Evolutionary conservation across 169 alveolate species (phyloP).

Genomic region (Theileria equi): DNA sequence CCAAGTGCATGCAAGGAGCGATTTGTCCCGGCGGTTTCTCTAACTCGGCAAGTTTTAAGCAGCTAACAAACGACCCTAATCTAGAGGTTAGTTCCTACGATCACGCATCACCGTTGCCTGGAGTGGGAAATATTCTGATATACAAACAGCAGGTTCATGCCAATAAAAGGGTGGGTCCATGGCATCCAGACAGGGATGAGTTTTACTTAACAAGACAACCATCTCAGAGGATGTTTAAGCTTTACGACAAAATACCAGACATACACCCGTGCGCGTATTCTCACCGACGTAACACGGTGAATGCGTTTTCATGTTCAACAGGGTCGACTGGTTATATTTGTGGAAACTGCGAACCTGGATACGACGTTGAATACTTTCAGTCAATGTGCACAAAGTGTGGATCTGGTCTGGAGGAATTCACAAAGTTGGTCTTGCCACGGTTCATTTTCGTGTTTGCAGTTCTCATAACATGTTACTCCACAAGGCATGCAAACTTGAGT

Average conservation of each 20-base stretch:
- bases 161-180: background rate
- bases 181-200: slow-evolving; percentile 28
- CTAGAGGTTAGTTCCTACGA: slow-evolving; percentile 37
- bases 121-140: slow-evolving; percentile 49
- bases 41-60: slow-evolving; percentile 38
- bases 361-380: slow-evolving; percentile 64
- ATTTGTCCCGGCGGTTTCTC: slow-evolving; percentile 73
- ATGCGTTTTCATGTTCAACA: slow-evolving; percentile 52
- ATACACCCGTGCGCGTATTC: slow-evolving; percentile 66
- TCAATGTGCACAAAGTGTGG: slow-evolving; percentile 64
- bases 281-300: slow-evolving; percentile 63
- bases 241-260: slow-evolving; percentile 62
- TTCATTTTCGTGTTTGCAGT: slow-evolving; percentile 8
- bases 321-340: slow-evolving; percentile 75
- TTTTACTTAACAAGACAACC: slow-evolving; percentile 11
- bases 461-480: slow-evolving; percentile 9
- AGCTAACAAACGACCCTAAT: slow-evolving; percentile 27
- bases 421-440: slow-evolving; percentile 28
- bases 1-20: slow-evolving; percentile 67
- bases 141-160: background rate
- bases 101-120: slow-evolving; percentile 31
- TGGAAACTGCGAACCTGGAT: slow-evolving; percentile 62
- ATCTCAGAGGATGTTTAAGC: slow-evolving; percentile 25
- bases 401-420: background rate
- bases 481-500: background rate